These are phyloP conservation scores for Akanthomyces lecanii DNA, from an alignment of 2,329 filamentous ascomycete genomes.

Conservation along the genomic window DNA sequence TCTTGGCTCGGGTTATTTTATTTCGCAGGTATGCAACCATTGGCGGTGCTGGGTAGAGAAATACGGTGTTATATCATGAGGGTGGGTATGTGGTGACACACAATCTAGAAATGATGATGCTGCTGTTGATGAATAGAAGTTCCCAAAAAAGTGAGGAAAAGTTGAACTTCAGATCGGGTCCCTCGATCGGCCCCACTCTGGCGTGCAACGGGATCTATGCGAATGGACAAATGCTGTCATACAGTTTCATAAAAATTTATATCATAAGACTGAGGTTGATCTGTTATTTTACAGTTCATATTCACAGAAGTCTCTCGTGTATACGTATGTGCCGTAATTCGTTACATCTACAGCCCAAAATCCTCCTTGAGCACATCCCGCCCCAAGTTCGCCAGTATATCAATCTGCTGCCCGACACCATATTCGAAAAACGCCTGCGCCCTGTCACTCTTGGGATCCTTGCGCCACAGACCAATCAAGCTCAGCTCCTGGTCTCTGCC, in stretches of 20 bases:
- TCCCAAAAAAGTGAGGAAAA: background rate
- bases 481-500: conserved; percentile 43
- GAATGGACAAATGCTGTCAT: background rate
- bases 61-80: background rate
- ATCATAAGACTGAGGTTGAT: background rate
- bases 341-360: background rate
- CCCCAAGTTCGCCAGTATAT: conserved; percentile 43
- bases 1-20: conserved; percentile 21
- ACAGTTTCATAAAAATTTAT: background rate
- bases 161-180: background rate
- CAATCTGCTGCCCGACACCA: conserved; percentile 45
- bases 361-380: conserved; percentile 21
- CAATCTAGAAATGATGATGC: background rate
- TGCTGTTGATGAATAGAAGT: background rate
- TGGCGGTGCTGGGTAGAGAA: background rate
- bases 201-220: background rate
- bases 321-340: background rate
- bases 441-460: conserved; percentile 35
- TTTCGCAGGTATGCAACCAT: conserved; percentile 21
- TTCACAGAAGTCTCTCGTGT: background rate
- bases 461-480: conserved; percentile 42
- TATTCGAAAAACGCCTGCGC: conserved; percentile 46
- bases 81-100: too few relatives aligned
- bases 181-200: conserved; percentile 3
- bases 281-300: background rate